Evolutionary conservation across 805 yeast species (phyloP).

Genomic region (Cyberlindnera euphorbiiphila): DNA sequence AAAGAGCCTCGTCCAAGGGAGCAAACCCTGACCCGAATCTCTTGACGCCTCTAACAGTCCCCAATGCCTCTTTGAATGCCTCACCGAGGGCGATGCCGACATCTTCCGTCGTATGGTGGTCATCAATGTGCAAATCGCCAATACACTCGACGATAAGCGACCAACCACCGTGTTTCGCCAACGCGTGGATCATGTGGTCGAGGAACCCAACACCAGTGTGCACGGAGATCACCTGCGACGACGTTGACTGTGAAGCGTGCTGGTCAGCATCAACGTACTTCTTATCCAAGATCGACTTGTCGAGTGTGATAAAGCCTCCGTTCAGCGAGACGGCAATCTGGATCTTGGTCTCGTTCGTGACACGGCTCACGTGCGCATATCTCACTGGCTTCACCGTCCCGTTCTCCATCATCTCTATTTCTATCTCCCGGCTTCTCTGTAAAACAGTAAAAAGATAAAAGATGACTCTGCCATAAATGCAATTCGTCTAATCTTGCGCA

Average conservation of each 20-base stretch:
- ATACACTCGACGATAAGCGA: slow-evolving; percentile 82
- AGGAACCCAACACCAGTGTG: slow-evolving; percentile 93
- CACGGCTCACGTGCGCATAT: slow-evolving; percentile 42
- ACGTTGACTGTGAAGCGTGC: slow-evolving; percentile 68
- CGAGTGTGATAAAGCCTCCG: slow-evolving; percentile 74
- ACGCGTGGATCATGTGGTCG: slow-evolving; percentile 96
- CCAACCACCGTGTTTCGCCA: slow-evolving; percentile 98
- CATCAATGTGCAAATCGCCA: slow-evolving; percentile 95
- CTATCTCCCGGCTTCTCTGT: no score
- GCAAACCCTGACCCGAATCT: slow-evolving; percentile 93
- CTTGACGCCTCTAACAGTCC: slow-evolving; percentile 84
- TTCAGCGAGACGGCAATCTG: slow-evolving; percentile 79
- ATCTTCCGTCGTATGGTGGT: slow-evolving; percentile 96
- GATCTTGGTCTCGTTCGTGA: slow-evolving; percentile 91
- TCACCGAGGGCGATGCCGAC: slow-evolving; percentile 88
- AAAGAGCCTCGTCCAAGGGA: slow-evolving; percentile 93
- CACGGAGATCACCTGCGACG: slow-evolving; percentile 69
- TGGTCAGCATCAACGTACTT: slow-evolving; percentile 32
- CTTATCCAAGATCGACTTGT: slow-evolving; percentile 50
- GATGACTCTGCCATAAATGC: slow-evolving; percentile 1
- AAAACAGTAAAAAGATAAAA: slow-evolving; percentile 1
- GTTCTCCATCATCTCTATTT: slow-evolving; percentile 1
- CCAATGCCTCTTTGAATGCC: slow-evolving; percentile 87
- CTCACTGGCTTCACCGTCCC: slow-evolving; percentile 22
- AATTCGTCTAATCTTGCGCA: neutral